Conservation (phyloP, 371 early-diverging fungal species). For the Batkoa obscura region DNA sequence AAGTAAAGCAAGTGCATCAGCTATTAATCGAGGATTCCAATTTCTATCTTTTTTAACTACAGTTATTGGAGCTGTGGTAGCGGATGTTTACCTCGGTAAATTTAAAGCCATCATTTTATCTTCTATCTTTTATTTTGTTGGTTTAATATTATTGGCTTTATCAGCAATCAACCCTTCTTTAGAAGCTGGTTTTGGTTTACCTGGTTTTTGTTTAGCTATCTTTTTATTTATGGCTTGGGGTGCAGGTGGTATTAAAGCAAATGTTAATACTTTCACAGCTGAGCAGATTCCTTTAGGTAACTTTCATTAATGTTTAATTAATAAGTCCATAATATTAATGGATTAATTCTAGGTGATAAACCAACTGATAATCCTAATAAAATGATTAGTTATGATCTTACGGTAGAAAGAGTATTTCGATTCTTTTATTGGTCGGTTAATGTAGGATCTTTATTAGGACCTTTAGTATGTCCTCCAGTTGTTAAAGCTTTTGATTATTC, state of each 20-base stretch:
- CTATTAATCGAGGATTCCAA: constrained; percentile 50
- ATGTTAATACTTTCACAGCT: constrained; percentile 47
- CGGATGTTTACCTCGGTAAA: not conserved
- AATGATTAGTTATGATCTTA: constrained; percentile 16
- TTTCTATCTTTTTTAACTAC: constrained; percentile 66
- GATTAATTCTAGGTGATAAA: not conserved
- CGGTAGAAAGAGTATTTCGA: constrained; percentile 32
- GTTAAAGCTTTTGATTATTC: constrained; percentile 13
- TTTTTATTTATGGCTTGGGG: constrained; percentile 57
- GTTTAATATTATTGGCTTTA: not conserved
- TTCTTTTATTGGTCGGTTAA: constrained; percentile 75
- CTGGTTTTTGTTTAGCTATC: constrained; percentile 40
- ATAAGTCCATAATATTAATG: too few species aligned
- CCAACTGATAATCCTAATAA: not conserved
- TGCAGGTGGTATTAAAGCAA: constrained; percentile 78
- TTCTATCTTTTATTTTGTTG: not conserved
- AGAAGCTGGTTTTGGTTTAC: constrained; percentile 27
- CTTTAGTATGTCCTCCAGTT: constrained; percentile 13
- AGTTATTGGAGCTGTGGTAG: constrained; percentile 55
- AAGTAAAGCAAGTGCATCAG: constrained; percentile 36
- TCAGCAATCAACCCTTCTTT: constrained; percentile 15
- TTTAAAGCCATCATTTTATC: not conserved
- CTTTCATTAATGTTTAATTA: not conserved
- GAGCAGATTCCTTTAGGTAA: constrained; percentile 29
- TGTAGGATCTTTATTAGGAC: constrained; percentile 25